Evolutionary conservation across 148 eudicot species (phyloP).

Genomic region (Rhododendron mucronatum): DNA sequence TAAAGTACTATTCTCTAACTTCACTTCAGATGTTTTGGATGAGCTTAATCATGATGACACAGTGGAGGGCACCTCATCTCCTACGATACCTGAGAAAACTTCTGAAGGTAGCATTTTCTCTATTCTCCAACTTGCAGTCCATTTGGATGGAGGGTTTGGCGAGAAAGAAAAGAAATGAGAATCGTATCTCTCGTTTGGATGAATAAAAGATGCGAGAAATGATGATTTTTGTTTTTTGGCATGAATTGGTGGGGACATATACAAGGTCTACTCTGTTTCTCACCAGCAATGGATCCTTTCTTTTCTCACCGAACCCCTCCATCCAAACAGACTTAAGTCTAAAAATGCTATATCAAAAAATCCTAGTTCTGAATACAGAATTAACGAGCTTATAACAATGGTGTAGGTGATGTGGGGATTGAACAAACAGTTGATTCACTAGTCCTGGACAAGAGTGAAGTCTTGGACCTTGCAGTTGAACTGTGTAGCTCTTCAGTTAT

Average conservation of each 20-base stretch:
- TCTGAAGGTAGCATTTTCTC: conserved; percentile 29
- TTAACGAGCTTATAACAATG: background rate
- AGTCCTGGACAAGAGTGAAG: conserved; percentile 25
- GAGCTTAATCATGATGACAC: conserved; percentile 22
- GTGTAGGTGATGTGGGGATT: conserved; percentile 32
- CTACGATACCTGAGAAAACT: conserved; percentile 10
- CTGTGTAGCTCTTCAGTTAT: conserved; percentile 14
- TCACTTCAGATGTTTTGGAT: conserved; percentile 16
- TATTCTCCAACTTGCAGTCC: background rate
- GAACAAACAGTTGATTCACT: conserved; percentile 23
- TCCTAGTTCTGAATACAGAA: background rate
- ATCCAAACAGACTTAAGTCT: background rate
- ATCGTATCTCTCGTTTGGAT: background rate
- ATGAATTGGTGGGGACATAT: background rate
- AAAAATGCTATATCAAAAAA: background rate
- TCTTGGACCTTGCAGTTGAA: conserved; percentile 24
- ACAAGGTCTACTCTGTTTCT: background rate
- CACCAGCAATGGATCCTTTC: background rate
- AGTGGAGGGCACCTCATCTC: conserved; percentile 9
- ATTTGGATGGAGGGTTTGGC: background rate
- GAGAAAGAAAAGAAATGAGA: background rate
- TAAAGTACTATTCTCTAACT: conserved; percentile 18
- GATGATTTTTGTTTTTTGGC: background rate
- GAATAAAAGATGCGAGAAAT: background rate
- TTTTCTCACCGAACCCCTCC: background rate